phyloP scores from a whole-genome alignment of 495 filamentous ascomycete genomes.

The Talaromyces thailandensis region DNA sequence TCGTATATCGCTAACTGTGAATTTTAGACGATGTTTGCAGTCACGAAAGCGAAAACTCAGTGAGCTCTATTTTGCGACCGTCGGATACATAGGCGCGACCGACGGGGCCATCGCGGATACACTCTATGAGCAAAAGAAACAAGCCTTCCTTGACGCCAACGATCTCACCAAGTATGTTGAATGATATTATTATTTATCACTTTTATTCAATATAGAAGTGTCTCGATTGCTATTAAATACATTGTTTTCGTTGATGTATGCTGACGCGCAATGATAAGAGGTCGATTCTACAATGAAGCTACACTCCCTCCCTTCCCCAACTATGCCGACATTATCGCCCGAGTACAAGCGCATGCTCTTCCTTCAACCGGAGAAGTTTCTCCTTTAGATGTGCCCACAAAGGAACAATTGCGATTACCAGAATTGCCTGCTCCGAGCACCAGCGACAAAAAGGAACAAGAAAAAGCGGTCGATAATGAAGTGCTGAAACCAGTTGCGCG shows the following conservation, averaged over 20 bases:
- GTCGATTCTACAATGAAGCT: slow-evolving; percentile 59
- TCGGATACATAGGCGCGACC: slow-evolving; percentile 38
- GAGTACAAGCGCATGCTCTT: slow-evolving; percentile 18
- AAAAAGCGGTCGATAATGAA: neutral
- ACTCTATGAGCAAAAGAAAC: slow-evolving; percentile 41
- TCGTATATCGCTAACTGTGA: slow-evolving; percentile 22
- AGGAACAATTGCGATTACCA: neutral
- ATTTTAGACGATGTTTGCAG: slow-evolving; percentile 60
- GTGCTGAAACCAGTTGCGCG: neutral
- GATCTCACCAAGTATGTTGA: slow-evolving; percentile 69
- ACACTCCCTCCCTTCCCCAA: slow-evolving; percentile 53
- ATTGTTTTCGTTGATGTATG: neutral
- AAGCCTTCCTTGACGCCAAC: slow-evolving; percentile 60
- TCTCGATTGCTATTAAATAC: neutral
- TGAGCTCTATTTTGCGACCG: slow-evolving; percentile 60
- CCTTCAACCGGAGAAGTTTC: slow-evolving; percentile 12
- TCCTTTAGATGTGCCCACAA: neutral
- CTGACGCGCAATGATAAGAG: slow-evolving; percentile 38
- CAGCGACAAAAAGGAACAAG: neutral
- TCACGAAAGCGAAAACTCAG: slow-evolving; percentile 78
- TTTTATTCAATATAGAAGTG: slow-evolving; percentile 14
- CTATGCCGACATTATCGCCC: slow-evolving; percentile 27
- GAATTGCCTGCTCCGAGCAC: neutral
- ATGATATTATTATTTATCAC: slow-evolving; percentile 6
- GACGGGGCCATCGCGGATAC: slow-evolving; percentile 46